Percentiles rank a stretch among this genome's conserved stretches.
Conservation (phyloP, 202 grass and related monocot genomes). For the Eragrostis tef region DNA sequence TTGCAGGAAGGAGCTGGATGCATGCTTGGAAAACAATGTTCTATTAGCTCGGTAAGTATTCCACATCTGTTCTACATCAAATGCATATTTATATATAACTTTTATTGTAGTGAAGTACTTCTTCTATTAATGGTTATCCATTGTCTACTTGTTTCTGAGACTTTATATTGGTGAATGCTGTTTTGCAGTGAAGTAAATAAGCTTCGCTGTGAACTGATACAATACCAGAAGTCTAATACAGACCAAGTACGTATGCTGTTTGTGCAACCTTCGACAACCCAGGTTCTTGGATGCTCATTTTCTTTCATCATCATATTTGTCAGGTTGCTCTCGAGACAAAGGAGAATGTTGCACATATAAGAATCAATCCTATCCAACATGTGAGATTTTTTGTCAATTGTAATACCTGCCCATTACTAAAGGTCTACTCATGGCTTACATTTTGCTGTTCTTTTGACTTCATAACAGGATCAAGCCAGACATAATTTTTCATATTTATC, state of each 20-base stretch:
- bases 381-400: constrained; percentile 39
- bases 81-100: constrained; percentile 12
- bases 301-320: constrained; percentile 26
- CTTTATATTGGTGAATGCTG: constrained; percentile 12
- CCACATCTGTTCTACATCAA: constrained; percentile 15
- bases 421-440: constrained; percentile 19
- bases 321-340: constrained; percentile 41
- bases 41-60: constrained; percentile 57
- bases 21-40: constrained; percentile 62
- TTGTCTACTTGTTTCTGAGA: constrained; percentile 27
- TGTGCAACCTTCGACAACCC: constrained; percentile 17
- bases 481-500: constrained; percentile 38
- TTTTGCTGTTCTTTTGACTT: constrained; percentile 36
- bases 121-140: constrained; percentile 14
- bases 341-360: constrained; percentile 23
- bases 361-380: constrained; percentile 22
- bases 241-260: constrained; percentile 41
- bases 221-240: constrained; percentile 47
- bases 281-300: constrained; percentile 31
- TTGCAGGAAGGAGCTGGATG: constrained; percentile 61
- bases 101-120: constrained; percentile 1
- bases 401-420: neutral
- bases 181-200: constrained; percentile 69
- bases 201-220: constrained; percentile 59
- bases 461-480: constrained; percentile 39